Evolutionary conservation across 2,329 filamentous ascomycete genomes (phyloP).

Genomic region (Fusarium clavum): DNA sequence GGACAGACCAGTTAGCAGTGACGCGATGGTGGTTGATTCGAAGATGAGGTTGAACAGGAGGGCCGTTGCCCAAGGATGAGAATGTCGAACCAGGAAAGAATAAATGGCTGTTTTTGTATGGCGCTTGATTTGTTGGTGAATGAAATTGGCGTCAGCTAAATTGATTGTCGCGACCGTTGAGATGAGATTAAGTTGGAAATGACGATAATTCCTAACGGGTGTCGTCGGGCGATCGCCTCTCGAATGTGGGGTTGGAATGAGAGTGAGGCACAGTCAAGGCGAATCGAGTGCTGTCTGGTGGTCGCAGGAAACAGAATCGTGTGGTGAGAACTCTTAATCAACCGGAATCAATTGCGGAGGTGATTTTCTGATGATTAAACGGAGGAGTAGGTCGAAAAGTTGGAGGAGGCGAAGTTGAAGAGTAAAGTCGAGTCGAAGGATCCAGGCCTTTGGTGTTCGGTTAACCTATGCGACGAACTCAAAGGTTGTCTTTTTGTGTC

Average conservation of each 20-base stretch:
- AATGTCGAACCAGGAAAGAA: background rate
- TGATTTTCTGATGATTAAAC: background rate
- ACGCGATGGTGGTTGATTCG: background rate
- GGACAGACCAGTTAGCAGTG: constrained; percentile 9
- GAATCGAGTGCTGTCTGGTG: constrained; percentile 1
- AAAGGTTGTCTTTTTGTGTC: background rate
- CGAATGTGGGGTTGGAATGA: constrained; percentile 34
- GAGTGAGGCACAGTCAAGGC: constrained; percentile 24
- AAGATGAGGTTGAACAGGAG: background rate
- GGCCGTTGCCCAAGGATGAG: constrained; percentile 11
- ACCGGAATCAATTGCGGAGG: background rate
- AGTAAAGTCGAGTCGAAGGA: constrained; percentile 14
- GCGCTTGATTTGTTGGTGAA: background rate
- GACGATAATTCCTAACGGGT: constrained; percentile 17
- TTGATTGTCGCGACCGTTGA: constrained; percentile 18
- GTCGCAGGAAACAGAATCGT: background rate
- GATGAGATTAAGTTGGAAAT: constrained; percentile 10
- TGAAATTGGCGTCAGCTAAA: background rate
- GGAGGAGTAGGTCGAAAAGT: background rate
- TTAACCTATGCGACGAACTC: constrained; percentile 8
- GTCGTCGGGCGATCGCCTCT: constrained; percentile 34
- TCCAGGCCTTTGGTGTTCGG: constrained; percentile 8
- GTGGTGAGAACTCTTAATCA: background rate
- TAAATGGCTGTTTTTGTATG: background rate
- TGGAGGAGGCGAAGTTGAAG: constrained; percentile 33